phyloP scores from a whole-genome alignment of 139 green algal species.

The Auxenochlorella pyrenoidosa region DNA sequence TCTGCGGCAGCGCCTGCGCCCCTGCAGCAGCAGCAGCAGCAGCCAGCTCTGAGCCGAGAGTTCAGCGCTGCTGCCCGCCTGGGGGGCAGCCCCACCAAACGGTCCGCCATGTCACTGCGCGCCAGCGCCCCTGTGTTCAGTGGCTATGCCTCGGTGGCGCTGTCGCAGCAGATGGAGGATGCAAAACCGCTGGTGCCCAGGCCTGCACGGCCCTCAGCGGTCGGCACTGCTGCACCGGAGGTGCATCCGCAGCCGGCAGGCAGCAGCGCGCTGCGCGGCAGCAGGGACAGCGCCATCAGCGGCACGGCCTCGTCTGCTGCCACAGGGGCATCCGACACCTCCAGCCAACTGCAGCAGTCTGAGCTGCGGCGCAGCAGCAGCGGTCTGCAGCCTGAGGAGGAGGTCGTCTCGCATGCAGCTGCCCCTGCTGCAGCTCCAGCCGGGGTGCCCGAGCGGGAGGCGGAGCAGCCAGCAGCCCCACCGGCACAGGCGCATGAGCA shows the following conservation, averaged over 20 bases:
- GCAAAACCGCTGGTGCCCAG: neutral
- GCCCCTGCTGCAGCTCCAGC: neutral
- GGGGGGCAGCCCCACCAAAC: conserved; percentile 15
- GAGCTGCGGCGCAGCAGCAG: neutral
- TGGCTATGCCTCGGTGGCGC: conserved; percentile 21
- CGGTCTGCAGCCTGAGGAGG: neutral
- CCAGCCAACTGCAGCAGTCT: neutral
- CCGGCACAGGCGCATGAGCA: neutral
- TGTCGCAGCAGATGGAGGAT: conserved; percentile 28
- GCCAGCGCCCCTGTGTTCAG: conserved; percentile 34
- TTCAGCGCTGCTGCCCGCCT: too few relatives aligned
- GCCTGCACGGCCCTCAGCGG: neutral
- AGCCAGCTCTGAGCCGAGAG: neutral
- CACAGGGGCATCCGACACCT: neutral
- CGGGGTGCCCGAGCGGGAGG: neutral
- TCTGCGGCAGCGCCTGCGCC: neutral
- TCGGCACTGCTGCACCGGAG: neutral
- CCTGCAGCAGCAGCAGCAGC: conserved; percentile 14
- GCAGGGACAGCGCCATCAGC: conserved; percentile 1
- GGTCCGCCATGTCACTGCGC: conserved; percentile 2
- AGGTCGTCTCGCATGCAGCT: neutral
- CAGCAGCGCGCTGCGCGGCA: conserved; percentile 1
- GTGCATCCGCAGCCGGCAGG: neutral
- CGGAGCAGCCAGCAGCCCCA: neutral
- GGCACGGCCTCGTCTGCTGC: neutral